A percentile compares a stretch with the other conserved stretches of the same genome.
phyloP scores from a whole-genome alignment of 1,284 basidiomycete genomes.

The Rhodotorula sp. region DNA sequence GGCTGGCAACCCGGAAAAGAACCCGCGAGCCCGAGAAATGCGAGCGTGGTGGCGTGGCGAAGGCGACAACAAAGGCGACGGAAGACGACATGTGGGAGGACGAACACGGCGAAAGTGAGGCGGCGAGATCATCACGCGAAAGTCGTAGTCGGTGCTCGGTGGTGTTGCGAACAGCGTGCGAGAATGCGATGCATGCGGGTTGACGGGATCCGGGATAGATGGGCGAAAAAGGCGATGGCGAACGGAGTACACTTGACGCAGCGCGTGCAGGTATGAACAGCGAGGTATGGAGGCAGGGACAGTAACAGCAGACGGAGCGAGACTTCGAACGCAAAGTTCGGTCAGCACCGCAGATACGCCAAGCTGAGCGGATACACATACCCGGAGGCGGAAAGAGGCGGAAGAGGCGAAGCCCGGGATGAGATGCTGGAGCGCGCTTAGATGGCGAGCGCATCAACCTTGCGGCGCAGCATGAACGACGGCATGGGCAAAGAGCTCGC shows the following conservation, averaged over 20 bases:
- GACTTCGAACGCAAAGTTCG: neutral
- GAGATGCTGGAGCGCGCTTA: neutral
- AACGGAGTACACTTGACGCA: neutral
- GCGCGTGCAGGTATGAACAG: too few species aligned
- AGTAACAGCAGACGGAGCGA: too few species aligned
- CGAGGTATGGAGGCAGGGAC: too few species aligned
- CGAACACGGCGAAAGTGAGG: neutral
- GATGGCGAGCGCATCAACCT: slow-evolving; percentile 6
- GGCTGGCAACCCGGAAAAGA: neutral
- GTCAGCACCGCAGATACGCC: neutral
- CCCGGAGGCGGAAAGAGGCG: neutral
- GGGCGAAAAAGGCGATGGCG: neutral
- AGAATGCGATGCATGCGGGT: too few species aligned
- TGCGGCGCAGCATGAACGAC: slow-evolving; percentile 32
- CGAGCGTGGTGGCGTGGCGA: neutral
- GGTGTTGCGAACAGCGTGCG: too few species aligned
- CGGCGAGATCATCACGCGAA: neutral
- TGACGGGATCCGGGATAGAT: neutral
- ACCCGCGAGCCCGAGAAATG: too few species aligned
- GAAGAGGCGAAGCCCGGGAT: neutral
- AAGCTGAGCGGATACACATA: too few species aligned
- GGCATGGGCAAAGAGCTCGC: slow-evolving; percentile 35
- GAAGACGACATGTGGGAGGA: neutral
- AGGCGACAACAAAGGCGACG: neutral
- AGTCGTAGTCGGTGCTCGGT: too few species aligned